These are phyloP conservation scores for Aspergillus pseudoviridinutans DNA, from an alignment of 2,329 filamentous ascomycete species.

Conservation along the genomic window DNA sequence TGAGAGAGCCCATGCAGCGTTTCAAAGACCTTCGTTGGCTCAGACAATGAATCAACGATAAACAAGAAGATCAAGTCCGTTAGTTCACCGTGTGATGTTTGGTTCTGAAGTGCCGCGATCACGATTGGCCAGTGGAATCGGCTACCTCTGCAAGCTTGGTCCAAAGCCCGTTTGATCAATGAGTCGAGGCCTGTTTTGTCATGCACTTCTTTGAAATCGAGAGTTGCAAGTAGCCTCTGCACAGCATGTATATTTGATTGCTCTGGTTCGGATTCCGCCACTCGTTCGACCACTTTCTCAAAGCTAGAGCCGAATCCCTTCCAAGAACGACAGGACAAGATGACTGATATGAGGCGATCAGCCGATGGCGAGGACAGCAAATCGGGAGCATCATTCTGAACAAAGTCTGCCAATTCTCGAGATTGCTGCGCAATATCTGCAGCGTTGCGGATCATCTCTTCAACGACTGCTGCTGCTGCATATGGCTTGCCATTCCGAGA, in stretches of 20 bases:
- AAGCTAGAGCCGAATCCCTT: conserved; percentile 38
- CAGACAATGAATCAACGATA: conserved; percentile 41
- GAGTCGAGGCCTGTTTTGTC: conserved; percentile 31
- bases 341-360: conserved; percentile 60
- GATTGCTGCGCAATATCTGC: conserved; percentile 40
- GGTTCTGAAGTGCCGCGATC: conserved; percentile 36
- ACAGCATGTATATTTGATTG: conserved; percentile 32
- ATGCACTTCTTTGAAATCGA: conserved; percentile 35
- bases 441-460: conserved; percentile 47
- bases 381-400: conserved; percentile 53
- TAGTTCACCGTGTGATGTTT: conserved; percentile 29
- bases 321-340: conserved; percentile 54
- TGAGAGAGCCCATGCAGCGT: conserved; percentile 44
- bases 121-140: conserved; percentile 37
- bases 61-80: conserved; percentile 33
- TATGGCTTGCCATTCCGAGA: conserved; percentile 62
- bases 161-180: conserved; percentile 33
- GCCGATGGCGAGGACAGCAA: conserved; percentile 68
- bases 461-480: conserved; percentile 58
- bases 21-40: conserved; percentile 32
- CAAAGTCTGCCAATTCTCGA: conserved; percentile 47
- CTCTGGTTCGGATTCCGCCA: conserved; percentile 30
- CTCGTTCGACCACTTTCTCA: conserved; percentile 32
- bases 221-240: conserved; percentile 35
- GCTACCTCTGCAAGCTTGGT: conserved; percentile 34